phyloP scores from a whole-genome alignment of 2,329 filamentous ascomycete species.

The Fusarium sp. region DNA sequence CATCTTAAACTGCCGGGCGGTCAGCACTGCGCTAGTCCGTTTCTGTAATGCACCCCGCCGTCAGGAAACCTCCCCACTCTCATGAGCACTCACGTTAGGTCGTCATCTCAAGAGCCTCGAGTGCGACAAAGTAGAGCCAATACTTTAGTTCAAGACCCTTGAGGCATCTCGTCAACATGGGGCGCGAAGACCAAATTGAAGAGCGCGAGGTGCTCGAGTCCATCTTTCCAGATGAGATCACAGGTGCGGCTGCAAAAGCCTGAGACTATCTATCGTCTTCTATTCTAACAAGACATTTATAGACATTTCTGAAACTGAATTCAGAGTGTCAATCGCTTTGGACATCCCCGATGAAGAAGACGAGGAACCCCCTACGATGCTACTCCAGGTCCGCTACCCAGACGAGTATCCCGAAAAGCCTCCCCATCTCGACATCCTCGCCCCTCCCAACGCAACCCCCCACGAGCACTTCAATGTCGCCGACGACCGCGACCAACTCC shows the following conservation, averaged over 20 bases:
- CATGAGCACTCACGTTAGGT: constrained; percentile 32
- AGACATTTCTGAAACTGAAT: constrained; percentile 93
- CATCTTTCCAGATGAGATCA: constrained; percentile 98
- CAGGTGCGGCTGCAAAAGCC: constrained; percentile 65
- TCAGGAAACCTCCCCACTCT: constrained; percentile 39
- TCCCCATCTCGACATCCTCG: constrained; percentile 82
- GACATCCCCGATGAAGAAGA: constrained; percentile 77
- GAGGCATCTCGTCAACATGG: constrained; percentile 57
- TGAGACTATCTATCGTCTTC: background rate
- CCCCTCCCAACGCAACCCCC: constrained; percentile 74
- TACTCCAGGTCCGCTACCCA: constrained; percentile 90
- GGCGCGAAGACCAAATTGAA: constrained; percentile 89
- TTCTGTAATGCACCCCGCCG: constrained; percentile 42
- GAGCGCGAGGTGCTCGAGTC: constrained; percentile 98
- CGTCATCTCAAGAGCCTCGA: constrained; percentile 20
- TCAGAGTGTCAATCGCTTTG: constrained; percentile 85
- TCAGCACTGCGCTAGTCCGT: constrained; percentile 42
- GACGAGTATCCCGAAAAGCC: constrained; percentile 89
- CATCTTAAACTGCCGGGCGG: constrained; percentile 50
- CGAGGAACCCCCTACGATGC: constrained; percentile 74
- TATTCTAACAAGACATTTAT: constrained; percentile 21
- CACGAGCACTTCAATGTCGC: constrained; percentile 82
- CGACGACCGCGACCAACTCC: constrained; percentile 80
- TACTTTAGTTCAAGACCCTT: constrained; percentile 6
- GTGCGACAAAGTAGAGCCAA: constrained; percentile 5